Percentiles rank a stretch among this genome's conserved stretches.
Conservation (phyloP, 1,284 basidiomycete genomes). For the Pseudozyma pruni region DNA sequence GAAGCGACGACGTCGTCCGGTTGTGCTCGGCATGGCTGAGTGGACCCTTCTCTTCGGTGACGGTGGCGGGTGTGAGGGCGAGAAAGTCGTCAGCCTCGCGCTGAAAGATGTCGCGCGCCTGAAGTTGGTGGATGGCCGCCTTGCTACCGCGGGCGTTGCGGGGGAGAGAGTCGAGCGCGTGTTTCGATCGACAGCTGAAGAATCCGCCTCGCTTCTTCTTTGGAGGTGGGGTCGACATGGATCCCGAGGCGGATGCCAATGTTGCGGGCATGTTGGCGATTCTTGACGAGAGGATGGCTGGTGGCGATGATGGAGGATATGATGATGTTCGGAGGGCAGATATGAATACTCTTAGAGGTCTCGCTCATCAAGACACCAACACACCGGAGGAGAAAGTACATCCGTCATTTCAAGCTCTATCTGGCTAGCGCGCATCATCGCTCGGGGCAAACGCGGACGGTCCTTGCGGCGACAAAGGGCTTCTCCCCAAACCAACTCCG, state of each 20-base stretch:
- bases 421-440: too few species aligned
- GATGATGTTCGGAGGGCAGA: background rate
- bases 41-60: slow-evolving; percentile 20
- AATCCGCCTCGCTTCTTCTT: slow-evolving; percentile 41
- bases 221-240: slow-evolving; percentile 23
- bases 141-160: slow-evolving; percentile 38
- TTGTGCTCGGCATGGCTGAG: slow-evolving; percentile 21
- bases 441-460: background rate
- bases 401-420: slow-evolving; percentile 13
- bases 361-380: too few species aligned
- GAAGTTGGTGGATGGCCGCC: slow-evolving; percentile 42
- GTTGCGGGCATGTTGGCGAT: slow-evolving; percentile 16
- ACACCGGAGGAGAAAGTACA: too few species aligned
- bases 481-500: slow-evolving; percentile 10
- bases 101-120: slow-evolving; percentile 35
- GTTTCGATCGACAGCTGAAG: slow-evolving; percentile 48
- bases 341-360: too few species aligned
- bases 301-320: background rate
- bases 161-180: slow-evolving; percentile 48
- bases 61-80: slow-evolving; percentile 8
- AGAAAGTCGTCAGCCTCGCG: slow-evolving; percentile 10
- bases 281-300: background rate
- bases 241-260: slow-evolving; percentile 16
- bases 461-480: background rate
- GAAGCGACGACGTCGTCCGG: background rate